These are phyloP conservation scores for Lomentospora prolificans DNA, from an alignment of 2,329 filamentous ascomycete genomes.

Conservation along the genomic window DNA sequence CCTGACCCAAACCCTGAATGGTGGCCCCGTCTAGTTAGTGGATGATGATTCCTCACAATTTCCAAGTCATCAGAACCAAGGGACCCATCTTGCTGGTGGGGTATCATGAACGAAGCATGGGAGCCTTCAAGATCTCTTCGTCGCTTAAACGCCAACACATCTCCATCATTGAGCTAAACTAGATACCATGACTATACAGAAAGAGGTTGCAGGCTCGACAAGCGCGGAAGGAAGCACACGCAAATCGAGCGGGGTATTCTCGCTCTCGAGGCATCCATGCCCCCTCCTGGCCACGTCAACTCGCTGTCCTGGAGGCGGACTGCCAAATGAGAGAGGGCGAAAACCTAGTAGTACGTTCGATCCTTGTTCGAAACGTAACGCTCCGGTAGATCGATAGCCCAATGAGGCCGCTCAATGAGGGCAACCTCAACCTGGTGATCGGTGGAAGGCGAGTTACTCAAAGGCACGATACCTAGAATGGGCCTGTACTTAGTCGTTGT, in stretches of 20 bases:
- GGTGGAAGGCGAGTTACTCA: constrained; percentile 17
- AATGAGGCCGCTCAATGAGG: constrained; percentile 75
- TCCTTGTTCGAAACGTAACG: constrained; percentile 45
- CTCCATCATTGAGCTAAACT: neutral
- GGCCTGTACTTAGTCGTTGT: constrained; percentile 87
- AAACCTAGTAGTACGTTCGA: constrained; percentile 2
- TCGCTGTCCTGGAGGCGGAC: neutral
- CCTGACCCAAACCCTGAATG: neutral
- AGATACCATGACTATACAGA: neutral
- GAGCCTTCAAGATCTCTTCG: neutral
- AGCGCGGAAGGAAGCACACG: neutral
- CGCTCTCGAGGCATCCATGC: neutral
- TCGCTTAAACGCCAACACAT: neutral
- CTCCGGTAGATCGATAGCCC: constrained; percentile 69
- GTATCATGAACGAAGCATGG: no score
- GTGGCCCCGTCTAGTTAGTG: no score
- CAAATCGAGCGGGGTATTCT: constrained; percentile 1
- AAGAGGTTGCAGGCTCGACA: neutral
- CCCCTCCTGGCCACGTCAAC: neutral
- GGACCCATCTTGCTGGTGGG: neutral
- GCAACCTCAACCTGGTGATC: constrained; percentile 60
- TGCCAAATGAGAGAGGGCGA: neutral
- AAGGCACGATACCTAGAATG: constrained; percentile 63
- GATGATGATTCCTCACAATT: no score
- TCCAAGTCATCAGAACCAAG: neutral